Conservation (phyloP, 176 grass and related monocot genomes). For the Tillandsia leiboldiana region DNA sequence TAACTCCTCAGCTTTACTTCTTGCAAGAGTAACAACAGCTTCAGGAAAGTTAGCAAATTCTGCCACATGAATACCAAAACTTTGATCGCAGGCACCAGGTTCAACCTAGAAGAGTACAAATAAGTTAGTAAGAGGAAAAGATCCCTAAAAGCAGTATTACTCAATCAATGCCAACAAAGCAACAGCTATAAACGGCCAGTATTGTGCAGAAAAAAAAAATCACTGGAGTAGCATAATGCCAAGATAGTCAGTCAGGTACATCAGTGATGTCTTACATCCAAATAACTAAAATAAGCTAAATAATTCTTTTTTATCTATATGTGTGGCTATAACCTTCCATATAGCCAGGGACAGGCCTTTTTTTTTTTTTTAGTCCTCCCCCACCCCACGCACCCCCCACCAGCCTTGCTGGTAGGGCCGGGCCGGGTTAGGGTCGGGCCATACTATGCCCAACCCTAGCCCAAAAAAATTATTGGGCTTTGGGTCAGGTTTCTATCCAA, state of each 20-base stretch:
- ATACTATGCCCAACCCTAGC: too few relatives aligned
- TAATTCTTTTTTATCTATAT: too few relatives aligned
- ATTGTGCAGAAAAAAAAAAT: neutral
- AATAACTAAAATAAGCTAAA: too few relatives aligned
- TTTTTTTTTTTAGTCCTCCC: too few relatives aligned
- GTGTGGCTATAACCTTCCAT: too few relatives aligned
- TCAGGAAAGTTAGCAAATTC: constrained; percentile 97
- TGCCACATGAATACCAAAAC: constrained; percentile 97
- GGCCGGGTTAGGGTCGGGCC: too few relatives aligned
- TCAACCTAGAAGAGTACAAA: constrained; percentile 59
- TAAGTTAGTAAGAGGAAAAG: constrained; percentile 8
- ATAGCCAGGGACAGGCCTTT: too few relatives aligned
- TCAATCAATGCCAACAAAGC: neutral
- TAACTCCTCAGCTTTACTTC: constrained; percentile 89
- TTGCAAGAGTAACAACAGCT: constrained; percentile 70
- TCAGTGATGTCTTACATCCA: too few relatives aligned
- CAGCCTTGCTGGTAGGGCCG: too few relatives aligned
- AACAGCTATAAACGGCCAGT: neutral
- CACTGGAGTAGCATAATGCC: neutral
- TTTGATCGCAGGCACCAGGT: constrained; percentile 90
- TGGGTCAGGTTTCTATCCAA: too few relatives aligned
- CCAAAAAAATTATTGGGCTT: too few relatives aligned
- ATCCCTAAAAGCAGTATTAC: neutral
- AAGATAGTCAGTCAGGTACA: neutral
- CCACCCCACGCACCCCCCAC: too few relatives aligned